A percentile compares a stretch with the other conserved stretches of the same genome.
Conservation (phyloP, 345 rosid genomes). For the Ceriops zippeliana region DNA sequence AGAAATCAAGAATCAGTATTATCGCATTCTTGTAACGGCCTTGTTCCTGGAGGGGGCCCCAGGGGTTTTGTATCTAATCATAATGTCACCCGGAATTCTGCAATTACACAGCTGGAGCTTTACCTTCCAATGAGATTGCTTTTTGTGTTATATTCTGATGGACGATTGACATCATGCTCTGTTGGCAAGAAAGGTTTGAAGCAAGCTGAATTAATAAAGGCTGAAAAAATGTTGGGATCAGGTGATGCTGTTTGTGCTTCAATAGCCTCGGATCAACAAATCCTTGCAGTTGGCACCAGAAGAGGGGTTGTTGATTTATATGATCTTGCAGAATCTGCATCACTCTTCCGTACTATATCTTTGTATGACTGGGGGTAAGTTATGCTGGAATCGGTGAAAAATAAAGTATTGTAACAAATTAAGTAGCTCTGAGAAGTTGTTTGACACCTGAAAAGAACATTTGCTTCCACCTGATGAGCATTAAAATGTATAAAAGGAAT, state of each 20-base stretch:
- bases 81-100: conserved; percentile 35
- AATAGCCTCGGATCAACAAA: conserved; percentile 81
- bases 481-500: background rate
- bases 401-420: conserved; percentile 3
- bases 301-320: conserved; percentile 84
- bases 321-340: conserved; percentile 64
- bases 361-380: conserved; percentile 96
- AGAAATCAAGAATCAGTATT: too few relatives aligned
- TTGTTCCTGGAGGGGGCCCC: too few relatives aligned
- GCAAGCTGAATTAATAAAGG: conserved; percentile 62
- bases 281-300: conserved; percentile 93
- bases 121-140: conserved; percentile 65
- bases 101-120: conserved; percentile 40
- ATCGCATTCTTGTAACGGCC: too few relatives aligned
- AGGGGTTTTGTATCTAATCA: conserved; percentile 5
- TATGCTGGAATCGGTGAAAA: conserved; percentile 3
- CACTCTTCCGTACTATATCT: conserved; percentile 74
- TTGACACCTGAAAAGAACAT: background rate
- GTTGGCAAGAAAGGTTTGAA: conserved; percentile 82
- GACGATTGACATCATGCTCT: conserved; percentile 67
- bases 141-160: conserved; percentile 69
- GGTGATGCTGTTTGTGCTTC: conserved; percentile 86
- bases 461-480: background rate
- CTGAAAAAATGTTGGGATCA: conserved; percentile 61
- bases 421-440: background rate